Conservation (phyloP, 495 filamentous ascomycete species). For the Viridothelium virens region DNA sequence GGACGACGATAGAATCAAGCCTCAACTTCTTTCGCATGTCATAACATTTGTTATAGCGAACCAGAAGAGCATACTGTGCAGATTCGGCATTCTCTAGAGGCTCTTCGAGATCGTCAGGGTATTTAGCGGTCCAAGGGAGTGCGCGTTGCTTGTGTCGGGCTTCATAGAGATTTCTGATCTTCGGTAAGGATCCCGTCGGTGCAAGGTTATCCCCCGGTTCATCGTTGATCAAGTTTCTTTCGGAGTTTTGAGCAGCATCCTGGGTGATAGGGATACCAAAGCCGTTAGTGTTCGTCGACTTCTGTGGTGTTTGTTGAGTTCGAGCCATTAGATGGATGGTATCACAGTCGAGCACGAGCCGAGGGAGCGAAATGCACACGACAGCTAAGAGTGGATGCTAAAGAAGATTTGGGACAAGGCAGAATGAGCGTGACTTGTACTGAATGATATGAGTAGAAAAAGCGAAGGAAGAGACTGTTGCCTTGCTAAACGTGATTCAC, state of each 20-base stretch:
- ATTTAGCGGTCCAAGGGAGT: not conserved
- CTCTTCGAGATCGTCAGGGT: slow-evolving; percentile 6
- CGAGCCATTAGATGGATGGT: too few relatives aligned
- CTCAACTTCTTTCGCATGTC: not conserved
- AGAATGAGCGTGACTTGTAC: not conserved
- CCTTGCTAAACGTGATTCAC: not conserved
- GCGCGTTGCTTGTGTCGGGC: not conserved
- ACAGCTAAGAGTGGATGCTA: too few relatives aligned
- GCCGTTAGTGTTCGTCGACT: too few relatives aligned
- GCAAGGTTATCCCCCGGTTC: not conserved
- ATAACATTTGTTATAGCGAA: slow-evolving; percentile 6
- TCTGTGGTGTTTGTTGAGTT: too few relatives aligned
- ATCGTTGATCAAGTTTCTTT: not conserved
- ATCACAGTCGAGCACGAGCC: too few relatives aligned
- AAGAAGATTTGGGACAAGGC: not conserved
- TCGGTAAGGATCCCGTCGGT: not conserved
- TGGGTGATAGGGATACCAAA: too few relatives aligned
- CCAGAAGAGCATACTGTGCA: slow-evolving; percentile 5
- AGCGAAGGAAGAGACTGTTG: not conserved
- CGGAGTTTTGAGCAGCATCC: not conserved
- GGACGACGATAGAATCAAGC: slow-evolving; percentile 6
- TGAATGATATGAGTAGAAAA: not conserved
- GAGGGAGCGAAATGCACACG: too few relatives aligned
- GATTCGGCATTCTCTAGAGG: not conserved
- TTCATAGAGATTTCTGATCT: not conserved